phyloP scores from a whole-genome alignment of 129 eudicot species.

The Dittrichia graveolens region DNA sequence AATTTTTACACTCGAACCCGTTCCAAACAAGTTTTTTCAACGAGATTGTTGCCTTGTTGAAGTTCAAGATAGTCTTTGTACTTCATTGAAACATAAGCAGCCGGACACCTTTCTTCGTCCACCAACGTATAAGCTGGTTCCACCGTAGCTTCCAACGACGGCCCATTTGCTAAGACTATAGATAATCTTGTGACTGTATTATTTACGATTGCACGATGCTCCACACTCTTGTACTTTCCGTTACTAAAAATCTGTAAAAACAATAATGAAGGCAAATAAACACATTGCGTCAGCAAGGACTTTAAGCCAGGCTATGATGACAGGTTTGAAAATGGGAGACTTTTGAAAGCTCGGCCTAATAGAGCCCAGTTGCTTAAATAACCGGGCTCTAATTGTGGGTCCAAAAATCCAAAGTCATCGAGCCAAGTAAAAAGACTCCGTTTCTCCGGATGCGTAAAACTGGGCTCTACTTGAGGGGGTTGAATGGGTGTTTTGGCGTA shows the following conservation, averaged over 20 bases:
- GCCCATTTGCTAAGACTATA: slow-evolving; percentile 46
- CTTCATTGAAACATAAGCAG: slow-evolving; percentile 42
- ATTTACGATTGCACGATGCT: slow-evolving; percentile 58
- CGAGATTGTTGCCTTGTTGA: slow-evolving; percentile 46
- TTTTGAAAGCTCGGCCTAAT: no score
- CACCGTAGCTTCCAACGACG: slow-evolving; percentile 48
- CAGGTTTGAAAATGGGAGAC: no score
- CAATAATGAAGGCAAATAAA: no score
- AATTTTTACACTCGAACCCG: slow-evolving; percentile 18
- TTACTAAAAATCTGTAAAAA: slow-evolving; percentile 49
- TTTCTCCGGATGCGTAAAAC: no score
- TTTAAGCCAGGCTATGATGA: no score
- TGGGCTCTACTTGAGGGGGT: no score
- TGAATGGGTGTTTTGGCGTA: no score
- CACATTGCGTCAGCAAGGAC: no score
- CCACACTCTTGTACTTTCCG: slow-evolving; percentile 58
- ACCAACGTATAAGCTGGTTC: slow-evolving; percentile 39
- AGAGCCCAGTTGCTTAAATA: no score
- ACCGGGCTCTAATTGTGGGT: background rate
- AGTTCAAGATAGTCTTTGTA: slow-evolving; percentile 49
- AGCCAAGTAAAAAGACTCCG: no score
- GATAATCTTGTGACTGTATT: slow-evolving; percentile 47
- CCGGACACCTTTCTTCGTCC: slow-evolving; percentile 24
- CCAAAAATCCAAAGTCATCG: no score
- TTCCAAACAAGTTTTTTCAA: slow-evolving; percentile 45